Evolutionary conservation across 495 filamentous ascomycete species (phyloP).

Genomic region (Hypomontagnella monticulosa): DNA sequence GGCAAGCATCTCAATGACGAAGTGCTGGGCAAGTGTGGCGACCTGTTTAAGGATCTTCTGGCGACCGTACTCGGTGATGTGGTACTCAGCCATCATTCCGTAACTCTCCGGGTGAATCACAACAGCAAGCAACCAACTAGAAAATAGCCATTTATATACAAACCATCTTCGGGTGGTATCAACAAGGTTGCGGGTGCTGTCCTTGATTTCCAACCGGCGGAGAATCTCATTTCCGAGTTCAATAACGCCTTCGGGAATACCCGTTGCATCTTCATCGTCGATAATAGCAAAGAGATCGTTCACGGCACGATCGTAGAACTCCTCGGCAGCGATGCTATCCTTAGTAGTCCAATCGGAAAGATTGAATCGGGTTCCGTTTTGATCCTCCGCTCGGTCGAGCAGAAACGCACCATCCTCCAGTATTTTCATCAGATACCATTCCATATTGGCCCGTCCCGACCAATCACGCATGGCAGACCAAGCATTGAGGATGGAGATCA

Average conservation of each 20-base stretch:
- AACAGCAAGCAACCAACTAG: constrained; percentile 82
- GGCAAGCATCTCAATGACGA: constrained; percentile 71
- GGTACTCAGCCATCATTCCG: constrained; percentile 88
- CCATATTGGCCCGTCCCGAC: constrained; percentile 87
- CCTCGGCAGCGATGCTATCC: constrained; percentile 81
- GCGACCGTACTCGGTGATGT: constrained; percentile 88
- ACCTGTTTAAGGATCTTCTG: constrained; percentile 89
- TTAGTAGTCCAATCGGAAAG: constrained; percentile 69
- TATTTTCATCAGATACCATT: constrained; percentile 92
- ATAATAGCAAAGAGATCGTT: constrained; percentile 86
- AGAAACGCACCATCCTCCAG: constrained; percentile 92
- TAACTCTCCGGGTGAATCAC: constrained; percentile 90
- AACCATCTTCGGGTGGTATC: constrained; percentile 79
- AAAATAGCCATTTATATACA: constrained; percentile 91
- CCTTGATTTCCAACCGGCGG: constrained; percentile 74
- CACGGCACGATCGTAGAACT: constrained; percentile 87
- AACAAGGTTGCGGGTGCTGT: constrained; percentile 55
- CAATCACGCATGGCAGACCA: constrained; percentile 89
- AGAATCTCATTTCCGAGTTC: constrained; percentile 85
- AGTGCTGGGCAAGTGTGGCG: constrained; percentile 77
- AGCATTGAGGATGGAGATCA: constrained; percentile 77
- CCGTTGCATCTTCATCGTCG: constrained; percentile 78
- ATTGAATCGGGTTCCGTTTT: constrained; percentile 71
- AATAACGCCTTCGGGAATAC: constrained; percentile 84
- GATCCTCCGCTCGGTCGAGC: constrained; percentile 79